These are phyloP conservation scores for Syncephalastrum sp. DNA, from an alignment of 371 early-diverging fungal species.

Conservation along the genomic window DNA sequence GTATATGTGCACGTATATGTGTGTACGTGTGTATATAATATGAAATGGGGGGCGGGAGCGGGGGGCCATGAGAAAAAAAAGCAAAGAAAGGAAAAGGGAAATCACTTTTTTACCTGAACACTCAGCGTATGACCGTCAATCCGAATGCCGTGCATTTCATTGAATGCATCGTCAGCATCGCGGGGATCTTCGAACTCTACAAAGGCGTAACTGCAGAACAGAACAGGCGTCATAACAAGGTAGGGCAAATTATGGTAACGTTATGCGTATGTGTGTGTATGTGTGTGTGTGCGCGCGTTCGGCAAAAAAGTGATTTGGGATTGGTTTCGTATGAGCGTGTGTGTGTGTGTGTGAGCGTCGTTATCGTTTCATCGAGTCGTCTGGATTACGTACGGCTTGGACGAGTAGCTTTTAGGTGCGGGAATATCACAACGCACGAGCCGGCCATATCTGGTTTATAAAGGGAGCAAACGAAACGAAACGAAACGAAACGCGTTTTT, in stretches of 20 bases:
- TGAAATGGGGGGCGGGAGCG: no score
- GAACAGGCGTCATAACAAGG: not conserved
- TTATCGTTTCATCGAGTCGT: no score
- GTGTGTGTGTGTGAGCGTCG: not conserved
- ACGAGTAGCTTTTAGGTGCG: conserved; percentile 58
- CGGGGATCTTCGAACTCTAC: conserved; percentile 87
- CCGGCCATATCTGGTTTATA: conserved; percentile 63
- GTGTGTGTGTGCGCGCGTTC: no score
- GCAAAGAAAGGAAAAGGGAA: not conserved
- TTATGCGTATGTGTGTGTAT: no score
- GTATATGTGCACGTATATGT: no score
- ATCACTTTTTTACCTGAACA: conserved; percentile 62
- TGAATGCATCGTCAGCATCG: conserved; percentile 86
- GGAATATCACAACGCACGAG: conserved; percentile 82
- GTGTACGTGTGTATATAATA: no score
- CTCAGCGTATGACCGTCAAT: conserved; percentile 76
- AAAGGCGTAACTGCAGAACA: conserved; percentile 73
- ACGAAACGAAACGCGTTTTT: not conserved
- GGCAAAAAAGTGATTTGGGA: not conserved
- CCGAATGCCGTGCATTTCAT: conserved; percentile 83
- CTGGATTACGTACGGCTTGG: conserved; percentile 58
- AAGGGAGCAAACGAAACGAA: no score
- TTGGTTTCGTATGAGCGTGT: not conserved
- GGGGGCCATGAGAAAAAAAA: no score
- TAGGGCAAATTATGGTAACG: no score